Evolutionary conservation across 352 stramenopile genomes (phyloP), one percentile per base, ranked within the genome.

Genomic region (Pythium phragmitis): DNA sequence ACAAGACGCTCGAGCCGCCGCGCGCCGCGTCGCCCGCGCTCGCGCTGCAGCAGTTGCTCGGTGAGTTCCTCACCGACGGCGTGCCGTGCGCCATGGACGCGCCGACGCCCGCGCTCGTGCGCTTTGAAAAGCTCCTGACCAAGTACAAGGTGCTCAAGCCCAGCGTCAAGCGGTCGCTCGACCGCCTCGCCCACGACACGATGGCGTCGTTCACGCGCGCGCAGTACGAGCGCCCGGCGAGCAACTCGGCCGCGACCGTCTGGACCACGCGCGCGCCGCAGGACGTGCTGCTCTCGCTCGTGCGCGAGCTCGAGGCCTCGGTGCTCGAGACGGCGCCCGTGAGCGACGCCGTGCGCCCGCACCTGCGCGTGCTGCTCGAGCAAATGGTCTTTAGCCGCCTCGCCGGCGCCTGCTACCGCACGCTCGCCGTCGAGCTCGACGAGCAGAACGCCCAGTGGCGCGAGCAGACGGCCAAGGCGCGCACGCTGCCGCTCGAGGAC

Each of bases 361-460:
- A 76, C 4, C 69, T 91, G 3, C 72, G 62, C 28, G 60, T 77
- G 46, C 83, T 91, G 33, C 73, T 91, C 46, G 82, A 92, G 68
- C 79, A 92, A 53, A 89, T 92, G 80, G 74, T 92, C 17, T 91
- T 87, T 57, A 79, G 67, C 23, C 83, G 85, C 13, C 70, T 94
- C 28, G 83, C 75, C 2, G 79, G 75, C 39, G 82, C 78, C 19
- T 91, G 80, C 69, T 91, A 90, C 67, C 70, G 75, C 14, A 66
- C 70, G 11, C 75, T 74, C 11, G 70, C 82, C 5, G 69, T 73
- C 1, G 82, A 90, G 36, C 68, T 94, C 14, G 79, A 90, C 46
- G 77, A 90, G n/a, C 68, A 88, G 9, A 91, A 92, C 66, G 63
- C 72, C 26, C 73, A 64, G 23, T 94, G 80, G 81, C 75, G 83